Evolutionary conservation across 2,329 filamentous ascomycete genomes (phyloP).

Genomic region (Catunica adiposa): DNA sequence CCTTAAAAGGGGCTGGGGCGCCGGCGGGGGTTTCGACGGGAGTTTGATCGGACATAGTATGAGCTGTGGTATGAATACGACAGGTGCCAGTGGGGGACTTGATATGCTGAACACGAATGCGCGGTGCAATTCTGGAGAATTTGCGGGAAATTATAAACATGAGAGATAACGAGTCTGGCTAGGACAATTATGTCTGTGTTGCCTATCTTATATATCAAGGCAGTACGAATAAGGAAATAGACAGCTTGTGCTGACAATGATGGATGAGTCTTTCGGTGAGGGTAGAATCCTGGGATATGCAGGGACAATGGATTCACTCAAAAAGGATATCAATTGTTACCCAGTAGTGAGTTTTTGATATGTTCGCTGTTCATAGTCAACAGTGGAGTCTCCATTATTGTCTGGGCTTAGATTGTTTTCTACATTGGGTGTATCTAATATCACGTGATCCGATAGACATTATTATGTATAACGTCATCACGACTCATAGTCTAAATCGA

Average conservation of each 20-base stretch:
- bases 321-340: too few species aligned
- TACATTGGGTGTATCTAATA: neutral
- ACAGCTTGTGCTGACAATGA: neutral
- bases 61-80: neutral
- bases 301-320: neutral
- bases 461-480: neutral
- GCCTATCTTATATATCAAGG: neutral
- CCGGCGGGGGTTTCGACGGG: neutral
- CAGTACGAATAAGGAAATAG: neutral
- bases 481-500: neutral
- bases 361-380: neutral
- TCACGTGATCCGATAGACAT: neutral
- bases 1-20: neutral
- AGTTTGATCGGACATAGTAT: constrained; percentile 9
- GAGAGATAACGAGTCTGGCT: neutral
- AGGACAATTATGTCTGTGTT: neutral
- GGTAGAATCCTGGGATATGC: neutral
- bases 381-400: neutral
- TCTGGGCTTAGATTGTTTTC: constrained; percentile 1
- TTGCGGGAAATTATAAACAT: constrained; percentile 1
- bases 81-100: neutral
- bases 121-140: neutral
- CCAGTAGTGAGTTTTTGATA: neutral
- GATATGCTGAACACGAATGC: neutral
- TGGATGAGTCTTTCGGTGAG: neutral